These are phyloP conservation scores for Sanghuangporus weigelae DNA, from an alignment of 1,284 basidiomycete genomes.

Conservation along the genomic window DNA sequence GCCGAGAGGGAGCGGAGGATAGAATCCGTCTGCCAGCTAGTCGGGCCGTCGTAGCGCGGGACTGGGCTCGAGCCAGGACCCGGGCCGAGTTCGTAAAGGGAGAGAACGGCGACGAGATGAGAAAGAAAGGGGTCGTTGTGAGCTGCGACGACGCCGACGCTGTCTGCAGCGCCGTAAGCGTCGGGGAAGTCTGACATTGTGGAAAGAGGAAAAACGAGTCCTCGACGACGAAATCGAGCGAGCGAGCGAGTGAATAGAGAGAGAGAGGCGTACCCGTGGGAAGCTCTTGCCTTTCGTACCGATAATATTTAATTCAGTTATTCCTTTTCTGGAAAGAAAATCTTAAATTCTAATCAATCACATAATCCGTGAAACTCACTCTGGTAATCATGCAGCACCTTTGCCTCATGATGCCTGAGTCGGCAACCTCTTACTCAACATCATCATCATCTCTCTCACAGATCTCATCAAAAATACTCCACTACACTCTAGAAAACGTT, in stretches of 20 bases:
- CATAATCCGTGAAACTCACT: not conserved
- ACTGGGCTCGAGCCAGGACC: conserved; percentile 38
- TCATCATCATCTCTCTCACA: no score
- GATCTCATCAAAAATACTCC: no score
- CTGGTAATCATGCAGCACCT: no score
- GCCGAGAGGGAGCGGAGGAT: conserved; percentile 52
- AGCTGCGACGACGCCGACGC: not conserved
- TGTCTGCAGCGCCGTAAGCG: not conserved
- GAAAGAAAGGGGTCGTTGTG: conserved; percentile 35
- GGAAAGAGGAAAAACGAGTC: no score
- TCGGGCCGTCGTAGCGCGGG: conserved; percentile 58
- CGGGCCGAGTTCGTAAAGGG: conserved; percentile 44
- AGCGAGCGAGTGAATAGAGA: not conserved
- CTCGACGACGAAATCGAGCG: not conserved
- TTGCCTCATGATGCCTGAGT: no score
- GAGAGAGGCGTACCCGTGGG: not conserved
- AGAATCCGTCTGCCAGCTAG: conserved; percentile 59
- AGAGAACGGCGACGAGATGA: conserved; percentile 47
- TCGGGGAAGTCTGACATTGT: not conserved
- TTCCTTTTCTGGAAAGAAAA: not conserved
- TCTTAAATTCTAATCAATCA: not conserved
- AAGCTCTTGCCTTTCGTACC: not conserved
- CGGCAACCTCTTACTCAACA: no score
- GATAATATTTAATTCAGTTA: not conserved
- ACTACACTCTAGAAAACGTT: no score